These are phyloP conservation scores for Colletotrichum costaricense DNA, from an alignment of 2,329 filamentous ascomycete genomes.

Conservation along the genomic window DNA sequence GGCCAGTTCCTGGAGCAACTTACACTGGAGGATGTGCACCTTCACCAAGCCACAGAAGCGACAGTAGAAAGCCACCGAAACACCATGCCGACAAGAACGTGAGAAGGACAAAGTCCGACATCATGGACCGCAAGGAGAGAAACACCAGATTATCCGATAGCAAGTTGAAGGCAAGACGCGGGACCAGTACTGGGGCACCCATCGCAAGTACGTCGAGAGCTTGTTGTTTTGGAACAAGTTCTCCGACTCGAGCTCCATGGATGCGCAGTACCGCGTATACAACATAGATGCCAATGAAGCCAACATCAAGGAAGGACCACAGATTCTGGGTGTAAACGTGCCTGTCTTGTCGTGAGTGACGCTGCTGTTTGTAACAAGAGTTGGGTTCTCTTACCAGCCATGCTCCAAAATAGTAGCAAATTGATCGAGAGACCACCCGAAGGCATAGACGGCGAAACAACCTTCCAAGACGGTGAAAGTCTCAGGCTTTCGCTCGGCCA, in stretches of 20 bases:
- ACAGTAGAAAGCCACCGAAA: constrained; percentile 83
- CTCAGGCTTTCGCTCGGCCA: constrained; percentile 73
- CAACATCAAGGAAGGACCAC: constrained; percentile 88
- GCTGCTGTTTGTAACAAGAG: neutral
- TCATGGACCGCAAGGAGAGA: constrained; percentile 84
- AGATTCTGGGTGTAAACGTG: constrained; percentile 88
- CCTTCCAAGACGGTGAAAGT: constrained; percentile 69
- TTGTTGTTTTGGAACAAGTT: constrained; percentile 66
- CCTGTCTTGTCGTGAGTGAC: constrained; percentile 54
- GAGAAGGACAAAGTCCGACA: constrained; percentile 84
- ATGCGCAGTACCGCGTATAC: constrained; percentile 76
- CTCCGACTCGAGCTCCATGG: constrained; percentile 66
- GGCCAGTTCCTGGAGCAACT: constrained; percentile 37
- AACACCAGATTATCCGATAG: constrained; percentile 89
- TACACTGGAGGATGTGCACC: constrained; percentile 69
- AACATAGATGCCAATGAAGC: constrained; percentile 78
- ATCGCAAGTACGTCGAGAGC: constrained; percentile 84
- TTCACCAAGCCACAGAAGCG: constrained; percentile 81
- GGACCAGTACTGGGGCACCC: constrained; percentile 81
- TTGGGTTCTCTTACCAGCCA: constrained; percentile 59
- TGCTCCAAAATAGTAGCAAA: constrained; percentile 83
- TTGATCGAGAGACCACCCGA: constrained; percentile 84
- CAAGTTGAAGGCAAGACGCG: constrained; percentile 83
- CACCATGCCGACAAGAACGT: constrained; percentile 84
- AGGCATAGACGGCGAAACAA: constrained; percentile 77